Conservation (phyloP, 345 rosid genomes). For the Limnanthes douglasii region DNA sequence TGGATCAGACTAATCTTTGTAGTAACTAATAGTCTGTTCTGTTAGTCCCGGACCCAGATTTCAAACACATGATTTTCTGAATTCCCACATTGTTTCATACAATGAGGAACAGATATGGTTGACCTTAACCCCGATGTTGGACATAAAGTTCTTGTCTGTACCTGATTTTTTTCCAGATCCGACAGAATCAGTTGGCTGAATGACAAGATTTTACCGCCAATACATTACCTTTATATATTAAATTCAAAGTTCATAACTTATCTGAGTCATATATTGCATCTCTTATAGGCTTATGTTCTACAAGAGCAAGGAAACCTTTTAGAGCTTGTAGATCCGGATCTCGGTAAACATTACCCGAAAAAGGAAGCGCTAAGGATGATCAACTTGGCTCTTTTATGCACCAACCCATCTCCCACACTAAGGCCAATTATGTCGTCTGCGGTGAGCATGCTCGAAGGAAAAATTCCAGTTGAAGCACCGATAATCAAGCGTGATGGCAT, state of each 20-base stretch:
- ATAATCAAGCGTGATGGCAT: constrained; percentile 35
- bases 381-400: constrained; percentile 63
- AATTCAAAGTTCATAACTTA: too few species aligned
- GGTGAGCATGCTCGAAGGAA: constrained; percentile 75
- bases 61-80: too few species aligned
- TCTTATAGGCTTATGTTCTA: constrained; percentile 54
- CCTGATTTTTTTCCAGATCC: background rate
- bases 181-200: too few species aligned
- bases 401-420: constrained; percentile 79
- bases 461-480: constrained; percentile 53
- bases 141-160: too few species aligned
- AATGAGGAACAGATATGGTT: too few species aligned
- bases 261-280: background rate
- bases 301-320: constrained; percentile 90
- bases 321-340: constrained; percentile 64
- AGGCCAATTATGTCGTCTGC: constrained; percentile 84
- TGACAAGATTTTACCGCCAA: too few species aligned
- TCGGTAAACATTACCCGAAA: constrained; percentile 37
- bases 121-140: too few species aligned
- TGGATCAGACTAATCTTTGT: too few species aligned
- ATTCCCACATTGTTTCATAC: too few species aligned
- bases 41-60: too few species aligned
- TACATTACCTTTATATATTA: too few species aligned
- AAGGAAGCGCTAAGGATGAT: constrained; percentile 57
- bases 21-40: too few species aligned